Evolutionary conservation across 78 protist species (phyloP).

Genomic region (Cavenderia fasciculata): DNA sequence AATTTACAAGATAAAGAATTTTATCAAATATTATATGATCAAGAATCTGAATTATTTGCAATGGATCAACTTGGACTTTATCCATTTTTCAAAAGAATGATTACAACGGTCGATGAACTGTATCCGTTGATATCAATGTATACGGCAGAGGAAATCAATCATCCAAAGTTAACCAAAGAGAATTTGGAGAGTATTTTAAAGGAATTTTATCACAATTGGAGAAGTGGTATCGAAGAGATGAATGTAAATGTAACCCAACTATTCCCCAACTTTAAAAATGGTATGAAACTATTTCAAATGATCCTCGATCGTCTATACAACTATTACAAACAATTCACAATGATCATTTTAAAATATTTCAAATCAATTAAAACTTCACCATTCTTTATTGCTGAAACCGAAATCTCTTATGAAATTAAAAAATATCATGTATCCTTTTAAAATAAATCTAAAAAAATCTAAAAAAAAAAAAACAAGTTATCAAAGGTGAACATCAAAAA

Average conservation of each 20-base stretch:
- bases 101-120: constrained; percentile 8
- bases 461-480: too few relatives aligned
- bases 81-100: constrained; percentile 14
- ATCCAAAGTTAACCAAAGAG: constrained; percentile 31
- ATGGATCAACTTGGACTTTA: constrained; percentile 22
- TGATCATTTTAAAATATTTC: constrained; percentile 60
- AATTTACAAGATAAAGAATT: constrained; percentile 30
- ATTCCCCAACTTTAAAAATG: constrained; percentile 60
- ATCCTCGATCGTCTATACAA: constrained; percentile 38
- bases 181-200: constrained; percentile 8
- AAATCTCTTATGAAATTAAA: constrained; percentile 67
- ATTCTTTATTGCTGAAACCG: constrained; percentile 38
- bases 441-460: too few relatives aligned
- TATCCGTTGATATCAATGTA: constrained; percentile 32
- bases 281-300: constrained; percentile 55
- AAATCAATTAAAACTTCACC: constrained; percentile 37
- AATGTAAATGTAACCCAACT: constrained; percentile 37
- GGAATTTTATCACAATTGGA: constrained; percentile 43
- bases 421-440: constrained; percentile 63
- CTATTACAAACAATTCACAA: constrained; percentile 35
- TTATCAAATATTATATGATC: constrained; percentile 11
- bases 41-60: constrained; percentile 48
- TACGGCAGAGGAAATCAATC: constrained; percentile 55
- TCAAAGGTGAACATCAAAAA: too few relatives aligned
- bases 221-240: constrained; percentile 64